These are phyloP conservation scores for Venturia carpophila DNA, from an alignment of 2,329 filamentous ascomycete species.

Conservation along the genomic window DNA sequence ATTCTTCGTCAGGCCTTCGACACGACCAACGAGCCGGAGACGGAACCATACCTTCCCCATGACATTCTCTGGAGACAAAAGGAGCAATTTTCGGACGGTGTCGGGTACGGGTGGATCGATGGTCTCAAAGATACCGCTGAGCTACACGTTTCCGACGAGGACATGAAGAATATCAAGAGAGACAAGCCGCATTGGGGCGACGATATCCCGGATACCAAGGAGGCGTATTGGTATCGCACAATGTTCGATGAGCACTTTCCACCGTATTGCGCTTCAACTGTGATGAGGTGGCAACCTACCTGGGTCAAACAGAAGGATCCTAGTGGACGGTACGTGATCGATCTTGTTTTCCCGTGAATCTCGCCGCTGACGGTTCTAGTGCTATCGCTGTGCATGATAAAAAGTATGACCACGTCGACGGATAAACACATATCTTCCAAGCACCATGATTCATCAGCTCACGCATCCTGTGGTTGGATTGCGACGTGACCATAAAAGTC, in stretches of 20 bases:
- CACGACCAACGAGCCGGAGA: constrained; percentile 74
- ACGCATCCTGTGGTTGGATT: neutral
- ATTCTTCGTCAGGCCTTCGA: constrained; percentile 97
- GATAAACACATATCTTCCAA: neutral
- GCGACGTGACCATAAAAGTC: neutral
- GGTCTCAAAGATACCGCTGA: constrained; percentile 92
- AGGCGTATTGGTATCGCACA: constrained; percentile 96
- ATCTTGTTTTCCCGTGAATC: constrained; percentile 12
- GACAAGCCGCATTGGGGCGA: constrained; percentile 92
- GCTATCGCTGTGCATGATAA: constrained; percentile 24
- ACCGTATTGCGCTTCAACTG: constrained; percentile 78
- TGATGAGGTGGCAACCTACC: constrained; percentile 93
- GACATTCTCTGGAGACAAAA: constrained; percentile 98
- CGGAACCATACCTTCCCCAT: constrained; percentile 82
- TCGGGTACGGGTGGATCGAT: constrained; percentile 99
- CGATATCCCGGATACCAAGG: constrained; percentile 93
- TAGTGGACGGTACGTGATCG: constrained; percentile 64
- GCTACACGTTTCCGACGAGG: constrained; percentile 83
- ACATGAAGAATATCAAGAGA: constrained; percentile 84
- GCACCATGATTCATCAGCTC: neutral
- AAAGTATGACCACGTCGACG: constrained; percentile 21
- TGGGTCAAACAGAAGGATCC: constrained; percentile 97
- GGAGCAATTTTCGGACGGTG: constrained; percentile 98
- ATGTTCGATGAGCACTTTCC: constrained; percentile 99
- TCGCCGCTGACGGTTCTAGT: constrained; percentile 22